Evolutionary conservation across 345 rosid species (phyloP), one percentile per base, ranked within the genome.

Genomic region (Aquilaria yunnanensis): DNA sequence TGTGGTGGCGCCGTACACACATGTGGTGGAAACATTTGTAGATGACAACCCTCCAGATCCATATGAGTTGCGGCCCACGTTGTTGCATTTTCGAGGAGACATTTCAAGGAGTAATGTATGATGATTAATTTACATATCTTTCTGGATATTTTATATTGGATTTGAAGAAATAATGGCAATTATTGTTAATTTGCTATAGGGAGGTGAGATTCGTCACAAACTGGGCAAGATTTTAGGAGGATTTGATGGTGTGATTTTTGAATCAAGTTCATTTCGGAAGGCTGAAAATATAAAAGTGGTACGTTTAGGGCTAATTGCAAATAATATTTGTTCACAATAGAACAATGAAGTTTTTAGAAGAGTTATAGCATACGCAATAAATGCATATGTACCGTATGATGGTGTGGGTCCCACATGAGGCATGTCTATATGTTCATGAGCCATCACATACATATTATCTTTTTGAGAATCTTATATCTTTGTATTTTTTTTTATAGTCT

Each of bases 1-100:
- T 45, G 91, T 90, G 69, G 91, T 90, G 46, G 69, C 97, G 2
- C 97, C 97, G 1, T 90, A 90, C 34, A 96, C 84, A 51, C 97
- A 90, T 56, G 87, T 85, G 33, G 96, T 90, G 73, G 93, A 88
- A 57, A 77, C 96, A 2, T 83, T 76, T 56, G 55, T 45, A 9
- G 79, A 81, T 60, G 92, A 72, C 72, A 74, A 75, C 47, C 23
- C 56, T 57, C 34, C 51, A 5, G 84, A 88, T 62, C 91, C 96
- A 2, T 90, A 74, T 41, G 93, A 81, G 63, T 64, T 78, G 67
- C 93, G 97, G 9, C 62, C 70, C 2, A 81, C 78, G 1, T 89
- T 90, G 60, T 89, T 90, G 64, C 86, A 83, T 77, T 90, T 90
- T 73, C 89, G 87, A 37, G 97, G 97, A 58, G 81, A 82, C 74